phyloP scores from a whole-genome alignment of 352 stramenopile species.

The Lagenidium sp. region DNA sequence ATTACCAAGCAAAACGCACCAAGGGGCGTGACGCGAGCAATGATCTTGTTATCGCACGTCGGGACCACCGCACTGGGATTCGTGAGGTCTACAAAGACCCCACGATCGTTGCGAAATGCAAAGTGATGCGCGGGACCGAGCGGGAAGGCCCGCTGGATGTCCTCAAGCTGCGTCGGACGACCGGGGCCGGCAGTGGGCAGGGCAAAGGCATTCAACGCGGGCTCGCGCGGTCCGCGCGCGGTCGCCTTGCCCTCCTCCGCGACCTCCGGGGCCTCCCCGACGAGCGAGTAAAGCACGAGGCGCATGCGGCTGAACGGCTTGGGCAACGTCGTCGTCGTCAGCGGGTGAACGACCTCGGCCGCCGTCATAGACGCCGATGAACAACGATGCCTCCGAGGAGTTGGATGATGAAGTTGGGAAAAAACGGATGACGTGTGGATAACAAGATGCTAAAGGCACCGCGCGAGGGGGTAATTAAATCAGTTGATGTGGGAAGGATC shows the following conservation, averaged over 20 bases:
- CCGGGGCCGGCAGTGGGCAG: constrained; percentile 16
- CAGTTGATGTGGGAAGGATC: no score
- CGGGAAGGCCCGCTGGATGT: constrained; percentile 66
- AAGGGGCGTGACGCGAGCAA: constrained; percentile 54
- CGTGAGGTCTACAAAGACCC: constrained; percentile 58
- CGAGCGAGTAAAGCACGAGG: constrained; percentile 59
- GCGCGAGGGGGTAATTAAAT: no score
- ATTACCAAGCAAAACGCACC: no score
- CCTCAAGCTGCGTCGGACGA: constrained; percentile 25
- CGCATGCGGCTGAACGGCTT: constrained; percentile 3
- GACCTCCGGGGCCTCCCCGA: constrained; percentile 48
- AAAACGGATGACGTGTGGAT: constrained; percentile 4
- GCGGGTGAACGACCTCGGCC: constrained; percentile 14
- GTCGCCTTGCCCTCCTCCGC: constrained; percentile 33
- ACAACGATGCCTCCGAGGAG: no score
- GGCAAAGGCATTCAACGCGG: constrained; percentile 76
- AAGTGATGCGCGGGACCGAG: constrained; percentile 65
- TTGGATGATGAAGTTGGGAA: no score
- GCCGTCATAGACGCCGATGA: constrained; percentile 11
- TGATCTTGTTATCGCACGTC: constrained; percentile 55
- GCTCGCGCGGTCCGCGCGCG: constrained; percentile 42
- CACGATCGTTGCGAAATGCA: constrained; percentile 60
- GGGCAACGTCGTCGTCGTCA: constrained; percentile 3
- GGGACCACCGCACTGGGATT: constrained; percentile 60
- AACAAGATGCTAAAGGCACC: no score